A percentile compares a stretch with the other conserved stretches of the same genome.
These are phyloP conservation scores for Talaromyces borbonicus DNA, from an alignment of 495 filamentous ascomycete species.

Conservation along the genomic window DNA sequence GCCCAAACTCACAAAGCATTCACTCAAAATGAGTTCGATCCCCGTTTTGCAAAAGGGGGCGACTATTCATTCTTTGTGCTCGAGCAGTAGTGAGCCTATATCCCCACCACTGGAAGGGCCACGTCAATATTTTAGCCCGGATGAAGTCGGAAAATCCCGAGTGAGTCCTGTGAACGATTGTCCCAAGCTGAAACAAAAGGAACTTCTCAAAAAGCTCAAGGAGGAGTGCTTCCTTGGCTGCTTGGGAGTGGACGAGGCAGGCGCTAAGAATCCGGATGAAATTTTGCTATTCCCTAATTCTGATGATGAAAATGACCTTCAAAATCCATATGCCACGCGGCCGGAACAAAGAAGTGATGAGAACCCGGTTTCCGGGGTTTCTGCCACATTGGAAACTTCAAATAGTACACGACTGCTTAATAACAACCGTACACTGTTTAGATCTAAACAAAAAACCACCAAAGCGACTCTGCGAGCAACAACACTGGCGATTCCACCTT, in stretches of 20 bases:
- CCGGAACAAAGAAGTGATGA: background rate
- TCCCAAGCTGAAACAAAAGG: slow-evolving; percentile 18
- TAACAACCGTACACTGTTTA: too few relatives aligned
- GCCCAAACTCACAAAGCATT: slow-evolving; percentile 7
- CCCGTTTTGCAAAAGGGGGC: slow-evolving; percentile 1
- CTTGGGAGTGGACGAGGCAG: slow-evolving; percentile 31
- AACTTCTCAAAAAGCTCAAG: slow-evolving; percentile 14
- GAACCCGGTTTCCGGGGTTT: background rate
- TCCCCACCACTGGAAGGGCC: background rate
- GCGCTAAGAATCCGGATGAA: slow-evolving; percentile 32
- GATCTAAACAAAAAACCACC: too few relatives aligned
- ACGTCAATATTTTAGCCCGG: slow-evolving; percentile 30
- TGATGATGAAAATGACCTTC: slow-evolving; percentile 10
- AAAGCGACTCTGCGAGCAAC: background rate
- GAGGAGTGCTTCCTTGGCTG: slow-evolving; percentile 39
- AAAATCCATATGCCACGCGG: slow-evolving; percentile 12
- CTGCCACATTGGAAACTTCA: background rate
- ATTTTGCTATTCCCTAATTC: slow-evolving; percentile 28
- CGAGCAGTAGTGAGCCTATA: background rate
- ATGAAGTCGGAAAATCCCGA: slow-evolving; percentile 32
- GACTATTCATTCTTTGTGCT: background rate
- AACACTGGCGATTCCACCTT: background rate
- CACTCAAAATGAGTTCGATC: slow-evolving; percentile 8
- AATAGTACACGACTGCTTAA: too few relatives aligned
- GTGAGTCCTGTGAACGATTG: slow-evolving; percentile 34